Evolutionary conservation across 225 moss, liverwort and hornwort genomes (phyloP).

Genomic region (Straminergon stramineum): DNA sequence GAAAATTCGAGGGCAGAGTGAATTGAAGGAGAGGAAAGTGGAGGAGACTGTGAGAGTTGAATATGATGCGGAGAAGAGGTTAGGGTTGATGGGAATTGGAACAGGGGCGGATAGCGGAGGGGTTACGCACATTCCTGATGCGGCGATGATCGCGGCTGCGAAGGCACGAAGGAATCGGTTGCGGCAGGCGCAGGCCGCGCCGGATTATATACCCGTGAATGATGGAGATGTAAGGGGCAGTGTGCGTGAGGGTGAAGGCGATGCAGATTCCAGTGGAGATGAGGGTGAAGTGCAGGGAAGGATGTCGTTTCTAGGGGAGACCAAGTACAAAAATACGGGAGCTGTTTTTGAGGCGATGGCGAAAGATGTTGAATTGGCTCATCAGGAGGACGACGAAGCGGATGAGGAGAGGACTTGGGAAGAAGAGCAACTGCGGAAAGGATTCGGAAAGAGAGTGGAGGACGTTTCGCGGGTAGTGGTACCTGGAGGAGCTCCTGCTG

Average conservation of each 20-base stretch:
- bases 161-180: constrained; percentile 88
- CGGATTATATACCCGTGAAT: constrained; percentile 82
- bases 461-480: constrained; percentile 39
- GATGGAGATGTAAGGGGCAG: constrained; percentile 65
- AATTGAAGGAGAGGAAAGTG: constrained; percentile 31
- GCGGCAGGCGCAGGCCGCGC: constrained; percentile 88
- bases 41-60: constrained; percentile 41
- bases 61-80: constrained; percentile 85
- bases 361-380: constrained; percentile 47
- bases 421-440: constrained; percentile 94
- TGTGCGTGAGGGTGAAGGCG: constrained; percentile 48
- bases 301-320: constrained; percentile 83
- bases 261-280: constrained; percentile 82
- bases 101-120: constrained; percentile 82
- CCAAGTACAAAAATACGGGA: constrained; percentile 42
- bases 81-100: constrained; percentile 97
- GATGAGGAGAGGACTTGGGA: constrained; percentile 96
- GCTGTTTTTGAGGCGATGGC: constrained; percentile 74
- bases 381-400: constrained; percentile 83
- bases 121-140: constrained; percentile 92
- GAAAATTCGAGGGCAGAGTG: constrained; percentile 22
- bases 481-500: constrained; percentile 11
- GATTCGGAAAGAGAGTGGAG: constrained; percentile 88
- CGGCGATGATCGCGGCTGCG: constrained; percentile 93
- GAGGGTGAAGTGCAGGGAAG: constrained; percentile 88